Evolutionary conservation across 1,284 basidiomycete genomes (phyloP), one percentile per base, ranked within the genome.

Genomic region (Rugosomyces carneus): DNA sequence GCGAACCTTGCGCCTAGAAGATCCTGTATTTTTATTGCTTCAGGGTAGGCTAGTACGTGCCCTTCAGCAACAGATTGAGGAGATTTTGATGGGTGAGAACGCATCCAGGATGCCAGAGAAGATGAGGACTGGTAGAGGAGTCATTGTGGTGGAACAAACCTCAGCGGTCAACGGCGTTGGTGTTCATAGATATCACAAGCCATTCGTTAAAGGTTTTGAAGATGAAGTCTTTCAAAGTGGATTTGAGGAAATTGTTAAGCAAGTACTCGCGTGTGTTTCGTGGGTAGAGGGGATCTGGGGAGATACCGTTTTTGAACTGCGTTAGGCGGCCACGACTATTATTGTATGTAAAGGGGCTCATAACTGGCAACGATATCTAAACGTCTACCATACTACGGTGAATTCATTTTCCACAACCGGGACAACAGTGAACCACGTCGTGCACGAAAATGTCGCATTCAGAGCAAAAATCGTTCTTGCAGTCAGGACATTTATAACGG

Each of bases 381-480:
- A 16, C 31, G 2, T 15, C n/a, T 34, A 15, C 13, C 18, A 27
- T 34, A 36, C 20, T n/a, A n/a, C n/a, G n/a, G n/a, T n/a, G n/a
- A n/a, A n/a, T 8, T 50, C 63, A 69, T 52, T 65, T 66, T 23
- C 70, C 68, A 46, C 69, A 71, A 18, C 70, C 70, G 0, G 78
- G 78, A 61, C 78, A 80, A n/a, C 78, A 78, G 57, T 80, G 78
- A 24, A 80, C 61, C 21, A 76, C 76, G 47, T 80, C 75, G 51
- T 80, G 78, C 3, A 81, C 71, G 53, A 80, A 80, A 35, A 81
- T 66, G 58, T 84, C 81, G 54, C 81, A 84, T 40, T 83, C 80
- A 35, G 70, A 64, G 58, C 81, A 84, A 56, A 84, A 70, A 45
- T 71, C 67, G 40, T 67, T 57, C 0, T 50, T 48, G 53, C 68